Evolutionary conservation across 1,139 yeast species (phyloP), one percentile per base, ranked within the genome.

Genomic region (Groenewaldozyma sp.): DNA sequence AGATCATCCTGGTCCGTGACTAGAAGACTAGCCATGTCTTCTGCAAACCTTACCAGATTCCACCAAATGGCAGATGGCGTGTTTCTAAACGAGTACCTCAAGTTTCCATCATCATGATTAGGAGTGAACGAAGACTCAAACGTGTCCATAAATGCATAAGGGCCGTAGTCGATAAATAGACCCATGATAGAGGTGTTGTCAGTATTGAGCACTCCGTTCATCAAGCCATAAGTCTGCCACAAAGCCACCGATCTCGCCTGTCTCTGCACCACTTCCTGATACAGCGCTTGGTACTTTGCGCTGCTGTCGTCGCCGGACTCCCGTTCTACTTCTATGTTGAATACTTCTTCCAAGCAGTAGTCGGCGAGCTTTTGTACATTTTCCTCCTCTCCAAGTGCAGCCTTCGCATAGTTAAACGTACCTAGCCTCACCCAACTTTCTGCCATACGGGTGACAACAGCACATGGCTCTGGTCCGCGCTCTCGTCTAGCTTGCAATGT

Each of bases 141-240:
- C 42, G 74, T 75, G 55, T 88, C 96, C 78, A 82, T 70, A 37
- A 87, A 82, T 19, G 94, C 82, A 63, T 84, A 91, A 1, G 98
- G 98, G 3, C 98, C 98, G 58, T 81, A 91, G 60, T 91, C 98
- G 62, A 91, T 75, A 0, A 95, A 76, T 13, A 88, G 65, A 0
- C 98, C 98, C 34, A 81, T 56, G 5, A 91, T 69, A 0, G 95
- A 84, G 0, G 95, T 86, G 56, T 91, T 91, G 56, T 91, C 98
- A 0, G 97, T 88, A 56, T 91, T 91, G 44, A 91, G 66, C 2
- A 91, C 98, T 4, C 98, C 98, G 54, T 91, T 91, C 53, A 88
- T 63, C 54, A 88, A 87, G 2, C 96, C 97, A 59, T 87, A 88
- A 0, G 80, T 73, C 58, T 91, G 97, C 86, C 95, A 84, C 49